phyloP scores from a whole-genome alignment of 169 alveolate genomes.

The Eimeria necatrix region DNA sequence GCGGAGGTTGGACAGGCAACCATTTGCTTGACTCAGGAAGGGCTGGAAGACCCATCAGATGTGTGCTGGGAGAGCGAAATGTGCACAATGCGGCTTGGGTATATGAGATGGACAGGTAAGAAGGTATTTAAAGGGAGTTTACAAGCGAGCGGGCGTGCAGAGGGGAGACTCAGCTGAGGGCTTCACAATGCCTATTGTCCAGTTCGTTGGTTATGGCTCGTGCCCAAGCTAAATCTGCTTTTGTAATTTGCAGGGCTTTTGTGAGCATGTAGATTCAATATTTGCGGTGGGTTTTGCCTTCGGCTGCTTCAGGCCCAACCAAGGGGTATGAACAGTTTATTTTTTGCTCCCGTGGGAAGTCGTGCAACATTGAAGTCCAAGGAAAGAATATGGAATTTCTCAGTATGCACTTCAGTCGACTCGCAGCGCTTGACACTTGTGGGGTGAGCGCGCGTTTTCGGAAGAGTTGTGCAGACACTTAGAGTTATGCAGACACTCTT shows the following conservation, averaged over 20 bases:
- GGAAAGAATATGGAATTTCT: slow-evolving; percentile 58
- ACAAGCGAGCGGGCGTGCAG: background rate
- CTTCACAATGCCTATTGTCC: background rate
- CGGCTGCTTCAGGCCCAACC: slow-evolving; percentile 54
- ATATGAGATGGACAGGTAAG: slow-evolving; percentile 71
- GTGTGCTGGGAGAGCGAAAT: slow-evolving; percentile 54
- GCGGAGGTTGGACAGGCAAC: slow-evolving; percentile 30
- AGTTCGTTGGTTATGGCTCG: background rate
- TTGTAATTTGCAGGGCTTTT: no score
- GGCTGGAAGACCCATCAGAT: slow-evolving; percentile 4
- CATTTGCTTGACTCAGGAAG: slow-evolving; percentile 65
- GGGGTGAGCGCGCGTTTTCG: slow-evolving; percentile 37
- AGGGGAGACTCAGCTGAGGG: background rate
- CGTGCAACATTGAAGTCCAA: slow-evolving; percentile 16
- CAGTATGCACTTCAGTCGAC: slow-evolving; percentile 66
- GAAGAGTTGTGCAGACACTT: background rate
- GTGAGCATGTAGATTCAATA: no score
- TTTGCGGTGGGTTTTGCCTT: background rate
- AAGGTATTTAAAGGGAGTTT: no score
- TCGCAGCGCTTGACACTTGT: slow-evolving; percentile 59
- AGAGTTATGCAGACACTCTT: no score
- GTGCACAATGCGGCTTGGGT: slow-evolving; percentile 59
- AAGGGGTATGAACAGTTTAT: slow-evolving; percentile 1
- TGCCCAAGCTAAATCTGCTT: no score
- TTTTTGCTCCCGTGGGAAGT: background rate